Conservation (phyloP, 176 grass and related monocot species). For the Oryza longistaminata region DNA sequence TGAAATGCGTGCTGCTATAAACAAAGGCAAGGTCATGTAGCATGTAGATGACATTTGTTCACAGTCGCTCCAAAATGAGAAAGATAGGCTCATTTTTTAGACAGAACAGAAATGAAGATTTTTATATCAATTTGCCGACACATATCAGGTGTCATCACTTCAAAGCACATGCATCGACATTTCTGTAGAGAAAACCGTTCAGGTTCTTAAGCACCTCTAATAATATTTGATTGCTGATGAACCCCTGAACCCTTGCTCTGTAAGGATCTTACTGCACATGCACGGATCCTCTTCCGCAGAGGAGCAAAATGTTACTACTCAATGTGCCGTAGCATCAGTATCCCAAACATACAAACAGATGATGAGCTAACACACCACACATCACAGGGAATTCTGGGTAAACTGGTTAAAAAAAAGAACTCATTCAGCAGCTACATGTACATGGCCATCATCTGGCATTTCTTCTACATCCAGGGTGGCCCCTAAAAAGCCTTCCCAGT, state of each 20-base stretch:
- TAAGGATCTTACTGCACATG: too few relatives aligned
- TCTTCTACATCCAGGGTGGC: conserved; percentile 33
- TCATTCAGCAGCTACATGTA: conserved; percentile 32
- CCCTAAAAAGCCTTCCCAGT: not conserved
- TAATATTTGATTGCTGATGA: too few relatives aligned
- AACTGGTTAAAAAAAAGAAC: not conserved
- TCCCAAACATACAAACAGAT: not conserved
- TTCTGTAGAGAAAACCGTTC: too few relatives aligned
- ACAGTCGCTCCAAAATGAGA: not conserved
- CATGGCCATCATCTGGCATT: conserved; percentile 9
- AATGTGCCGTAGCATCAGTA: not conserved
- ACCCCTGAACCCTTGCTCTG: too few relatives aligned
- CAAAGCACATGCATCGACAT: too few relatives aligned
- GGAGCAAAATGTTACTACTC: not conserved
- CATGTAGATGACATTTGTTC: not conserved
- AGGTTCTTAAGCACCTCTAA: too few relatives aligned
- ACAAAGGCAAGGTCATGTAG: not conserved
- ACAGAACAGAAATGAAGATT: too few relatives aligned
- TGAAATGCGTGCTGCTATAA: not conserved
- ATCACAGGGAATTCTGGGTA: conserved; percentile 9
- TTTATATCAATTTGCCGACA: too few relatives aligned
- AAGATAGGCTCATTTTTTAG: too few relatives aligned
- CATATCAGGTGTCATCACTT: too few relatives aligned
- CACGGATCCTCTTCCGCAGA: too few relatives aligned
- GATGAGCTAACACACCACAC: not conserved